Evolutionary conservation across 495 filamentous ascomycete genomes (phyloP).

Genomic region (Rostrohypoxylon terebratum): DNA sequence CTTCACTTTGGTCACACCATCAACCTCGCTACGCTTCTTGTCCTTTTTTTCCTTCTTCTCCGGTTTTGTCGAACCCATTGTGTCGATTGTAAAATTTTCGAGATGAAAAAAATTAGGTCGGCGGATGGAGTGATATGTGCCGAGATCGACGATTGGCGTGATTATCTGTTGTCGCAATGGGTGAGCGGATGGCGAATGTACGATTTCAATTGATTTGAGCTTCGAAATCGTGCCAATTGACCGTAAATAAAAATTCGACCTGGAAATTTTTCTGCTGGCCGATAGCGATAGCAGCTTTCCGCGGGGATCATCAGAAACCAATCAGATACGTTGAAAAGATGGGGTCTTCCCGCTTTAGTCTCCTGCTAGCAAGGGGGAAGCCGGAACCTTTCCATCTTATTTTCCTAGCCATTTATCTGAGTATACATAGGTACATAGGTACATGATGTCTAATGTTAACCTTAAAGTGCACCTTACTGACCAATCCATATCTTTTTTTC

Average conservation of each 20-base stretch:
- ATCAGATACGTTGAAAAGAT: slow-evolving; percentile 16
- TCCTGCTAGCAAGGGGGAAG: slow-evolving; percentile 1
- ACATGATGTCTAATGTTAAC: background rate
- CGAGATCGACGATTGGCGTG: background rate
- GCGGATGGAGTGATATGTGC: background rate
- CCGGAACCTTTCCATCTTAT: slow-evolving; percentile 7
- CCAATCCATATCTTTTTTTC: background rate
- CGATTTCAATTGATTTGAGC: slow-evolving; percentile 21
- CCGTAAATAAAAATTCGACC: slow-evolving; percentile 33
- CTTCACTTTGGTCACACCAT: slow-evolving; percentile 77
- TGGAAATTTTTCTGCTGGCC: slow-evolving; percentile 41
- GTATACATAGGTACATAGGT: no score
- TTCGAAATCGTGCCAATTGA: slow-evolving; percentile 35
- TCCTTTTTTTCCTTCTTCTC: slow-evolving; percentile 79
- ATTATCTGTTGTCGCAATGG: slow-evolving; percentile 5
- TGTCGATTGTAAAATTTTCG: slow-evolving; percentile 3
- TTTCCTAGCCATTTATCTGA: background rate
- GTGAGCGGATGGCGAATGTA: slow-evolving; percentile 10
- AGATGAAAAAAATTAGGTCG: background rate
- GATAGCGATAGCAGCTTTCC: slow-evolving; percentile 28
- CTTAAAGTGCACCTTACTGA: background rate
- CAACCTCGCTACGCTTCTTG: slow-evolving; percentile 79
- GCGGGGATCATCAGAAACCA: slow-evolving; percentile 32
- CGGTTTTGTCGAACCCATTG: slow-evolving; percentile 53
- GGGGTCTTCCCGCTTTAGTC: slow-evolving; percentile 30